phyloP scores from a whole-genome alignment of 2,329 filamentous ascomycete species.

The Magnaporthales sp. region DNA sequence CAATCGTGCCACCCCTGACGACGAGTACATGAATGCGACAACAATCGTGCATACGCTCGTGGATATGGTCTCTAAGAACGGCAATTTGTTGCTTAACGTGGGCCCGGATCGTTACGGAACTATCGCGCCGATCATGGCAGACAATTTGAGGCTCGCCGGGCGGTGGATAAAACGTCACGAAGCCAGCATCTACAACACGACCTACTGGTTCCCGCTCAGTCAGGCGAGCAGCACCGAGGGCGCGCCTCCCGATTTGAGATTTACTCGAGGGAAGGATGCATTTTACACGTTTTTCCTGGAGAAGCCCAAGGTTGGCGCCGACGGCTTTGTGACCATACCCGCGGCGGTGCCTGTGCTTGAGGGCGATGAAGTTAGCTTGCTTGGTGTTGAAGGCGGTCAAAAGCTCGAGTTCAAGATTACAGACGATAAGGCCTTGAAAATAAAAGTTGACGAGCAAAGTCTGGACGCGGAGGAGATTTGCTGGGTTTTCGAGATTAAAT shows the following conservation, averaged over 20 bases:
- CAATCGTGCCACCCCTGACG: constrained; percentile 42
- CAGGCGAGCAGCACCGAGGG: constrained; percentile 18
- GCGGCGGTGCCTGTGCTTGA: constrained; percentile 31
- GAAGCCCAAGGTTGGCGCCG: constrained; percentile 19
- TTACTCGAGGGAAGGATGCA: constrained; percentile 34
- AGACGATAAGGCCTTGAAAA: constrained; percentile 12
- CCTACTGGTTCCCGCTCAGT: constrained; percentile 38
- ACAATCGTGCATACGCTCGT: constrained; percentile 37
- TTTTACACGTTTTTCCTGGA: constrained; percentile 35
- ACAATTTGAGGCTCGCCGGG: constrained; percentile 40
- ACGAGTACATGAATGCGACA: constrained; percentile 42
- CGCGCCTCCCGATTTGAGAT: constrained; percentile 23
- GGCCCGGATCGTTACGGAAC: constrained; percentile 46
- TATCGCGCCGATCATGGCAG: constrained; percentile 38
- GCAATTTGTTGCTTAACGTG: constrained; percentile 47
- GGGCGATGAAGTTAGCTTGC: constrained; percentile 32
- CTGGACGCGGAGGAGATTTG: constrained; percentile 23
- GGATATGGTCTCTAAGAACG: constrained; percentile 46
- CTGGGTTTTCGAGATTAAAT: constrained; percentile 33
- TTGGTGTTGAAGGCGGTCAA: constrained; percentile 25
- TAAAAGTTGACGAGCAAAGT: constrained; percentile 22
- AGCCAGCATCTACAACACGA: constrained; percentile 49
- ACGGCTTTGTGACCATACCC: constrained; percentile 25
- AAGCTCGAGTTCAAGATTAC: constrained; percentile 12
- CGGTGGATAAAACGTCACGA: constrained; percentile 42